Base-by-base conservation (phyloP, 768 basidiomycete species). In the Mrakia gelida region DNA sequence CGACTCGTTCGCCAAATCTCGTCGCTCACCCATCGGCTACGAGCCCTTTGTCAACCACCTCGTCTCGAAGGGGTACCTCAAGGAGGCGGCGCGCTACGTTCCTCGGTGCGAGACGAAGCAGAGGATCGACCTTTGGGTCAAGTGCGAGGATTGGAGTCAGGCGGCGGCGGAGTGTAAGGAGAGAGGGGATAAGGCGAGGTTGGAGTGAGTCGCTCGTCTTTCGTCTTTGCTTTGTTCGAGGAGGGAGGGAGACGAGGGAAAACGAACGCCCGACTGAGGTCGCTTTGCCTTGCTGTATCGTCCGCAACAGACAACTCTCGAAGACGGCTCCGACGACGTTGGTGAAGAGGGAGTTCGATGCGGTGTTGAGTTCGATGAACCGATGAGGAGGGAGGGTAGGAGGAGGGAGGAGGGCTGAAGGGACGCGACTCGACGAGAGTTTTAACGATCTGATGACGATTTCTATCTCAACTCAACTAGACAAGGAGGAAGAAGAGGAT, bases 1-100 rank as follows among this genome's bases (percentile, higher is more conserved):
- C 21, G 94, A 98, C 70, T 83, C 88, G 0, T 96, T 99, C 83
- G 89, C 94, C 1, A 92, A 90, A 81, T 92, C 91, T 52, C 95
- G 89, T 84, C 89, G 93, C 80, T 94, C 92, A 84, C 95, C 96
- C 6, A 98, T 98, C 77, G 96, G 97, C 0, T 98, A 96, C 82
- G 95, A 98, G 72, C 84, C 84, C 13, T 85, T 84, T 73, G 85
- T 85, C 2, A 89, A 87, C 54, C 90, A 92, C 80, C 87, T 97
- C 54, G 88, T 92, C 41, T 87, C 89, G 71, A 89, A 90, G 56
- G 93, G 92, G 0, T 90, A 91, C 83, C 81, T 84, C 38, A 92
- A 89, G 82, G 92, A 96, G 82, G 97, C 93, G 4, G 86, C 89
- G 0, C 77, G 86, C 6, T 98, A 91, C 82, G 92, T 98, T 30